Base-by-base conservation (phyloP, 2,329 filamentous ascomycete genomes). In the Penicillium crustosum region DNA sequence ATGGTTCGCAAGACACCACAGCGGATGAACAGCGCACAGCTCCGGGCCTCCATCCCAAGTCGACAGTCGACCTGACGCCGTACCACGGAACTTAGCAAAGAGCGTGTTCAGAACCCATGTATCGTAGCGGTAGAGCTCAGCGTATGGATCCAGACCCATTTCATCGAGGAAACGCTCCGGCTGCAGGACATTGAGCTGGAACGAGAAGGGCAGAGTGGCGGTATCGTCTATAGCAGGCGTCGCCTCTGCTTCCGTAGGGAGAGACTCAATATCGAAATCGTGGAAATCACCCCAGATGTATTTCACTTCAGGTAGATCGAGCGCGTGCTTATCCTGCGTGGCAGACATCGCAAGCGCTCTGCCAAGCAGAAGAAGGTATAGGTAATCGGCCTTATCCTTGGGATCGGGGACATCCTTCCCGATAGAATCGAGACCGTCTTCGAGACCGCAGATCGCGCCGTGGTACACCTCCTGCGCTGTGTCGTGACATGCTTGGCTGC, bases 1-100 rank as follows among this genome's bases (percentile, higher is more conserved):
- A 73, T 99, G 94, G 70, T 99, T 99, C 29, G 93, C 93, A 31
- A 97, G 81, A 75, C 93, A 97, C 92, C 94, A 99, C 66, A 96
- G 86, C 2, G 93, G 92, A 76, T 97, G 93, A 29, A 97, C 93
- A 29, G 93, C 93, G 29, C 91, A 91, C 5, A 96, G 89, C 68
- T 97, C 94, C 0, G 94, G 93, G 10, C 90, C 86, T 3, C 92
- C 90, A 61, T 93, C 90, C 66, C 84, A 84, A 0, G 82, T 83
- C 61, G 85, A 91, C 65, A 94, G 88, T 39, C 90, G 85, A 5
- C 93, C 93, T 2, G 91, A 96, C 0, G 94, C 94, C 0, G 93
- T 96, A 52, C 91, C 94, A 25, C 94, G 86, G 74, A 97, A 96
- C 73, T 97, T 97, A 63, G 90, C 86, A 73, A 93, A 96, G 6